These are phyloP conservation scores for Euphorbia pulcherrima DNA, from an alignment of 345 rosid genomes.

Conservation along the genomic window DNA sequence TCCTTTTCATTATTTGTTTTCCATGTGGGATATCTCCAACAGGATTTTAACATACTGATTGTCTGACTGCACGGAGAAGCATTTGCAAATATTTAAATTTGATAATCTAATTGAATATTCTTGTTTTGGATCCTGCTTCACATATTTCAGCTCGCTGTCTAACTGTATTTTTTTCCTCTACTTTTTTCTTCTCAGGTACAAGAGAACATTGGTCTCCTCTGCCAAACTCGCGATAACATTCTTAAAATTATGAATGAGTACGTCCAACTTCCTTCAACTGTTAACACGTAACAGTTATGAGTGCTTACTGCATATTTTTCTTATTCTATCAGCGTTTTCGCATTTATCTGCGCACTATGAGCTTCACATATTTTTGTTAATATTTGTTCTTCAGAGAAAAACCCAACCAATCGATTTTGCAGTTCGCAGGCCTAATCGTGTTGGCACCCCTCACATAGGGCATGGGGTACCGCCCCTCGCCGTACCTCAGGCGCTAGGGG, in stretches of 20 bases:
- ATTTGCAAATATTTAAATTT: neutral
- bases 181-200: constrained; percentile 32
- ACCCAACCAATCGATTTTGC: neutral
- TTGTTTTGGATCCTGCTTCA: neutral
- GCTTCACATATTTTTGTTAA: neutral
- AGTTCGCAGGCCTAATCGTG: neutral
- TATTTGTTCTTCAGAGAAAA: neutral
- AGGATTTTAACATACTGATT: neutral
- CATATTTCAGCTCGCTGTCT: constrained; percentile 3
- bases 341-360: neutral
- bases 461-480: too few species aligned
- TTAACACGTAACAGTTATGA: neutral
- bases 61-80: neutral
- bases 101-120: neutral
- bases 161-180: neutral
- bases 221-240: constrained; percentile 38
- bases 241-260: constrained; percentile 38
- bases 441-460: too few species aligned
- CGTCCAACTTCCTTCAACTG: constrained; percentile 14
- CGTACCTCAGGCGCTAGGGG: too few species aligned
- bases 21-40: too few species aligned
- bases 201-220: constrained; percentile 41
- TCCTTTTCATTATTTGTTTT: too few species aligned
- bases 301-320: neutral
- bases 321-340: neutral